Percentiles rank a stretch among this genome's conserved stretches.
phyloP scores from a whole-genome alignment of 192 early-diverging fungal genomes.

The Paraglomus brasilianum region DNA sequence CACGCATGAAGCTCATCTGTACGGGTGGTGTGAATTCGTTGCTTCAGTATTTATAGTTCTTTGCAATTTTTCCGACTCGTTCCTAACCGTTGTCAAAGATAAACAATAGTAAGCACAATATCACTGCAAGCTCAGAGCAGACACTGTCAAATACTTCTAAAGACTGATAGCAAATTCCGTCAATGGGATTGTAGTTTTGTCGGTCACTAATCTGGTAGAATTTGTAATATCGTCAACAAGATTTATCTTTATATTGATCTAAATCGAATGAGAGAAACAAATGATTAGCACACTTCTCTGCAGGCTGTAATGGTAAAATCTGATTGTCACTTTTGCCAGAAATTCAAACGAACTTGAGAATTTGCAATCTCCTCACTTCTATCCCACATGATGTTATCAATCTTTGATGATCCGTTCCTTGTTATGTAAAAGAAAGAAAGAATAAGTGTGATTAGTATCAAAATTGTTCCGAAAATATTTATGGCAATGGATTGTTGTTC shows the following conservation, averaged over 20 bases:
- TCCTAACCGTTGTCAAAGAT: conserved; percentile 25
- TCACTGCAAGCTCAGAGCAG: conserved; percentile 21
- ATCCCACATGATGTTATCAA: conserved; percentile 31
- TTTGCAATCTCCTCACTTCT: conserved; percentile 30
- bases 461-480: conserved; percentile 13
- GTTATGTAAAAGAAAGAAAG: conserved; percentile 23
- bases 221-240: no score
- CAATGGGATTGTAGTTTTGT: conserved; percentile 30
- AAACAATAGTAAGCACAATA: conserved; percentile 24
- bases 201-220: conserved; percentile 26
- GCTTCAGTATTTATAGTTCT: conserved; percentile 32
- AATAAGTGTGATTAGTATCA: no score
- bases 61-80: conserved; percentile 28
- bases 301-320: conserved; percentile 15
- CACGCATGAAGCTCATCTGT: conserved; percentile 30
- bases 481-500: conserved; percentile 15
- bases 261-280: conserved; percentile 22
- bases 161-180: conserved; percentile 29
- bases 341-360: conserved; percentile 31
- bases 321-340: conserved; percentile 30
- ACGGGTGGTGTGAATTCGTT: conserved; percentile 21
- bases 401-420: conserved; percentile 25
- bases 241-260: conserved; percentile 32
- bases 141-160: conserved; percentile 29
- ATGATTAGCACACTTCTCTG: conserved; percentile 19